Base-by-base conservation (phyloP, 75 land plant species). In the Sequoia sempervirens region DNA sequence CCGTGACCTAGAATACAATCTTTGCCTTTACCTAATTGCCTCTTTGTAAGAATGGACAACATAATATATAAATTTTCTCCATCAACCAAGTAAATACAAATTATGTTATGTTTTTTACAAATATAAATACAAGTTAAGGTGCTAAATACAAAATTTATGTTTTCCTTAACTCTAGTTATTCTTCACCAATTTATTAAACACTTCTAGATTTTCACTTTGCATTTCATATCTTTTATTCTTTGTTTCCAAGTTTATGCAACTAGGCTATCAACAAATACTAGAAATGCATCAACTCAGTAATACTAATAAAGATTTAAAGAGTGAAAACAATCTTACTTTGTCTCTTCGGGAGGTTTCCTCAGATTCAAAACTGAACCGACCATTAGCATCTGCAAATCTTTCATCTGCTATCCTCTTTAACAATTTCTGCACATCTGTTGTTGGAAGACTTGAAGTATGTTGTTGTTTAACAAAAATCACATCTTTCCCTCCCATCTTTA, bases 401-500 rank as follows among this genome's bases (percentile, higher is more conserved):
- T 92, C 86, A 82, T 92, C 92, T 36, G 95, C 93, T 83, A 89
- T 86, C 47, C 82, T 66, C 85, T 92, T 91, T 74, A 95, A 76
- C 41, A 87, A 47, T 41, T 84, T 88, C 84, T 88, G 93, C 79
- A 95, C 87, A 26, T 89, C 92, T 84, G 82, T 82, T 50, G 92
- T 81, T 79, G 74, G 83, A 74, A 92, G 87, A 75, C 43, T 61
- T 80, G 97, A 95, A 1, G 87, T 85, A 1, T 86, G 84, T 46
- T 74, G 87, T 83, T 95, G 94, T 87, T 91, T 93, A 14, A 93
- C 53, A 83, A 86, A 86, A 66, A 92, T 83, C 28, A 92, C 93
- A 89, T 95, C 95, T 84, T 95, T 93, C 14, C 95, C 97, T 75
- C 97, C 97, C 88, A 95, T 92, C 83, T 88, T 90, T 30, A 95